Percentiles rank a stretch among this genome's conserved stretches.
Conservation (phyloP, 305 asterid species). For the Solanum hybrid region DNA sequence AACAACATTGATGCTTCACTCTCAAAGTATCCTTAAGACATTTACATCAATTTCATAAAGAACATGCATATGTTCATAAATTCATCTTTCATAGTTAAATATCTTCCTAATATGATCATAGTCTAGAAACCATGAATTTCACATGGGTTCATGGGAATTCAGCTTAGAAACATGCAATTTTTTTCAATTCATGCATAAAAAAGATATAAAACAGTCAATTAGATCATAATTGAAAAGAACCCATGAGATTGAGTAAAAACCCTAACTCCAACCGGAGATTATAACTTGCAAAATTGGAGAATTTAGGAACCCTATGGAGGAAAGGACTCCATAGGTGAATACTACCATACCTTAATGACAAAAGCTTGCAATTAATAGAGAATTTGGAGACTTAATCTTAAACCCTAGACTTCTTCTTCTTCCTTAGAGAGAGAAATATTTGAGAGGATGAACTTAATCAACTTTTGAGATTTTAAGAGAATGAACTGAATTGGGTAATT, state of each 20-base stretch:
- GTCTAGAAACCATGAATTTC: neutral
- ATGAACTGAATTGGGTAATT: neutral
- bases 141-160: neutral
- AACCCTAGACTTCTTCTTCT: neutral
- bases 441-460: neutral
- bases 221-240: neutral
- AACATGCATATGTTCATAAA: neutral
- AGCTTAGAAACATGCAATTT: neutral
- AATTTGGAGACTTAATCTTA: neutral
- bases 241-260: neutral
- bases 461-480: neutral
- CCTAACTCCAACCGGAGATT: neutral
- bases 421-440: neutral
- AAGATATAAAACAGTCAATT: neutral
- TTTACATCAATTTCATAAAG: neutral
- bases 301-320: neutral
- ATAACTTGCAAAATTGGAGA: neutral
- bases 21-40: neutral
- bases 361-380: neutral
- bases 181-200: neutral
- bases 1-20: neutral
- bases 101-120: neutral
- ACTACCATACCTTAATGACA: neutral
- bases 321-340: neutral
- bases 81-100: neutral